Percentiles rank a stretch among this genome's conserved stretches.
Conservation (phyloP, 2,329 filamentous ascomycete genomes). For the Neoscytalidium dimidiatum region DNA sequence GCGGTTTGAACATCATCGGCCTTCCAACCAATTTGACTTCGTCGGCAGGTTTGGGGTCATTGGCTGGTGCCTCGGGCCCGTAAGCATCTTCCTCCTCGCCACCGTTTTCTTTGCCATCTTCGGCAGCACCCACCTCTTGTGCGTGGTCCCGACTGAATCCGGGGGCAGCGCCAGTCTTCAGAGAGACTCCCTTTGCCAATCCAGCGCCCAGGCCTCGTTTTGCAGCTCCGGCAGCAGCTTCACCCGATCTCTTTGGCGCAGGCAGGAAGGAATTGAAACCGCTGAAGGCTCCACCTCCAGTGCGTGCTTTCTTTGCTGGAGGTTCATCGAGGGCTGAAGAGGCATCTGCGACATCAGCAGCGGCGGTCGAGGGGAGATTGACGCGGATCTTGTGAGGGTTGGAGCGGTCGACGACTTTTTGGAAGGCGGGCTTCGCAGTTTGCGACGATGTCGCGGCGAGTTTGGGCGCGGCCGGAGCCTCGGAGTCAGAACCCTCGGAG, state of each 20-base stretch:
- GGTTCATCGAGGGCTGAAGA: constrained; percentile 45
- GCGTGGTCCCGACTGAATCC: constrained; percentile 71
- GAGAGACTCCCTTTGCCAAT: constrained; percentile 62
- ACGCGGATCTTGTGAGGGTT: constrained; percentile 84
- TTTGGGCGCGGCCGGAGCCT: constrained; percentile 41
- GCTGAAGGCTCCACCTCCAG: constrained; percentile 67
- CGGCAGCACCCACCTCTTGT: constrained; percentile 35
- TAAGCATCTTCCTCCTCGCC: background rate
- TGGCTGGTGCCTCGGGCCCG: background rate
- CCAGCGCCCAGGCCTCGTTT: constrained; percentile 37
- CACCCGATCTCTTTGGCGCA: constrained; percentile 66
- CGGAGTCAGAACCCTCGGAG: constrained; percentile 69
- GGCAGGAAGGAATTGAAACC: constrained; percentile 87
- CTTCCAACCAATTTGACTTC: constrained; percentile 74
- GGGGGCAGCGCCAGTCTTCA: constrained; percentile 82
- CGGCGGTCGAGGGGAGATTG: constrained; percentile 64
- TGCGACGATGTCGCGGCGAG: constrained; percentile 32
- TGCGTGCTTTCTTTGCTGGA: constrained; percentile 71
- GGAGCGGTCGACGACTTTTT: constrained; percentile 78
- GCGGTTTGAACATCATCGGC: constrained; percentile 82
- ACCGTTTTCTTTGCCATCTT: constrained; percentile 28
- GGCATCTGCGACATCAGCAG: constrained; percentile 28
- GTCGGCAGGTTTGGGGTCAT: constrained; percentile 50
- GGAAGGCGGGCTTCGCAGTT: constrained; percentile 62
- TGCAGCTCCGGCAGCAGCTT: constrained; percentile 27